Percentiles rank a stretch among this genome's conserved stretches.
Evolutionary conservation across 1,284 basidiomycete genomes (phyloP).

Genomic region (Austroboletus rostrupii): DNA sequence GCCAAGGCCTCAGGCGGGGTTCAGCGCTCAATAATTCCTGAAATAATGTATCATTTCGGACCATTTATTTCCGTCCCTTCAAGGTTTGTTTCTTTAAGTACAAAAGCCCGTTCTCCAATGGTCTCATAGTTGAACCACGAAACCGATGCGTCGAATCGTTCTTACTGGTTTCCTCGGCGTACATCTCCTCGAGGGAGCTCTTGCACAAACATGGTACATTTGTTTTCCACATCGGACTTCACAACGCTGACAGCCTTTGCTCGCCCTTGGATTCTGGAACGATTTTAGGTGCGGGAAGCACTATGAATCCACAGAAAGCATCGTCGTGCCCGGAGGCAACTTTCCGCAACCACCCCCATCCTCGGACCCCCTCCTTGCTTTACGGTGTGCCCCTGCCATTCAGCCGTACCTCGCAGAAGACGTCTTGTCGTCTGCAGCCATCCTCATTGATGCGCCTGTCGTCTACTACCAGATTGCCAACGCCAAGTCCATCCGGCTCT

Average conservation of each 20-base stretch:
- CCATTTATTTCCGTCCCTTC: too few relatives aligned
- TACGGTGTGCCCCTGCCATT: conserved; percentile 30
- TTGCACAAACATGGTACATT: conserved; percentile 34
- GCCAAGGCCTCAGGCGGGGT: too few relatives aligned
- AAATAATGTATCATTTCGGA: too few relatives aligned
- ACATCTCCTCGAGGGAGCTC: conserved; percentile 15
- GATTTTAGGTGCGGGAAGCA: conserved; percentile 29
- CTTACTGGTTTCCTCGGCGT: conserved; percentile 8
- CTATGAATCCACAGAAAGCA: conserved; percentile 21
- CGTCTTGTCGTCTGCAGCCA: conserved; percentile 11
- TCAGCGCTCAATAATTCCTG: too few relatives aligned
- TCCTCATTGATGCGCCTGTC: conserved; percentile 28
- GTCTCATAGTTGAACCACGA: background rate
- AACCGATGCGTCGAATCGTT: conserved; percentile 22
- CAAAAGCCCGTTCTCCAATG: too few relatives aligned
- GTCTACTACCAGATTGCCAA: conserved; percentile 25
- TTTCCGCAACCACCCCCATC: conserved; percentile 22
- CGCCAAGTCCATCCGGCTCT: conserved; percentile 21
- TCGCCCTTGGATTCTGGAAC: too few relatives aligned
- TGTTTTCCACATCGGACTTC: background rate
- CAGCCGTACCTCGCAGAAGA: conserved; percentile 33
- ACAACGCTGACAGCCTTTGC: background rate
- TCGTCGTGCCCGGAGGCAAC: conserved; percentile 24
- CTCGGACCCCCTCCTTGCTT: conserved; percentile 24
- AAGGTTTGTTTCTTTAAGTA: too few relatives aligned